Evolutionary conservation across 2,329 filamentous ascomycete species (phyloP), one percentile per base, ranked within the genome.

Genomic region (Exophiala aquamarina): DNA sequence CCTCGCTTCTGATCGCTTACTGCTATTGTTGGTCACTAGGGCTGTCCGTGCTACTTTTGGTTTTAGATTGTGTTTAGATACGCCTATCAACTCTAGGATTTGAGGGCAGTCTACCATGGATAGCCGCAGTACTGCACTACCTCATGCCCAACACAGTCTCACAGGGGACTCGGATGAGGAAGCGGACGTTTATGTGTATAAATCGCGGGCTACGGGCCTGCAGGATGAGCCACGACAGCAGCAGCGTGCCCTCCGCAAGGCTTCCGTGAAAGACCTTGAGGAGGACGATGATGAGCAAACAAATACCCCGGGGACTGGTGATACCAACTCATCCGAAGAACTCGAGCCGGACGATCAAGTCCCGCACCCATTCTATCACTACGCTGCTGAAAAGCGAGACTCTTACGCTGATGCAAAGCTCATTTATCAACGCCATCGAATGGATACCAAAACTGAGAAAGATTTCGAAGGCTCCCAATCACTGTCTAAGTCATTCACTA

Each of bases 401-500:
- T 94, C 86, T 62, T 90, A 95, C 67, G 85, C 88, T 19, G 93
- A 98, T 66, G 89, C 92, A 50, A 97, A 95, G 69, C 79, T 96
- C 54, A 95, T 97, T 72, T 98, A 95, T 67, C 92, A 96, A 70
- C 80, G 88, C 57, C 90, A 89, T 68, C 87, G 90, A 67, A 74
- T 84, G 48, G 86, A 64, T 48, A 63, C 60, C 17, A 64, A 68
- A 50, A 54, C 62, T 63, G 62, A 70, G 59, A 51, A 68, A 62
- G 57, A 59, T 17, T 31, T 56, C 31, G 46, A 45, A n/a, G 54
- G 48, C 21, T 63, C 65, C 55, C 61, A 69, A 54, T 54, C 60
- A 38, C 52, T 59, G 34, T 65, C 64, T 15, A 68, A 68, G 47
- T 56, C 61, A 11, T 52, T 51, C 17, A 59, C 60, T 9, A 23